These are phyloP conservation scores for Sugiyamaella boreocaroliniensis DNA, from an alignment of 805 yeast species.

Conservation along the genomic window DNA sequence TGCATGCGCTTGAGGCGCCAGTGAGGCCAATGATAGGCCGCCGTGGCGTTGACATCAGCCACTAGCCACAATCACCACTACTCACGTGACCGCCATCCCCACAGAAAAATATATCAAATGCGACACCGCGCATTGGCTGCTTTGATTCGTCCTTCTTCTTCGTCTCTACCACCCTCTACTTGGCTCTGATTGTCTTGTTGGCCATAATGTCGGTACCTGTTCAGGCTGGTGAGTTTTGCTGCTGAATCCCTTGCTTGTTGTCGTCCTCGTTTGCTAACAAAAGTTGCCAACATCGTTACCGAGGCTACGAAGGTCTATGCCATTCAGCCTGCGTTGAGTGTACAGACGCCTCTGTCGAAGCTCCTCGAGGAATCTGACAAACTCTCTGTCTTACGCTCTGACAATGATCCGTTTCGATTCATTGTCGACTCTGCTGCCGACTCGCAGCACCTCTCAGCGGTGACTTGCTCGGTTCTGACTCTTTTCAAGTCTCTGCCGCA, in stretches of 20 bases:
- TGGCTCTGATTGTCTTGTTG: not conserved
- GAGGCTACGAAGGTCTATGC: constrained; percentile 35
- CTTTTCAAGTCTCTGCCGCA: constrained; percentile 57
- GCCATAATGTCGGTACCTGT: not conserved
- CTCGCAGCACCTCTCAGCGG: constrained; percentile 29
- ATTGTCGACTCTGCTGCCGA: constrained; percentile 33
- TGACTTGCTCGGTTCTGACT: constrained; percentile 47
- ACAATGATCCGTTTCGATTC: constrained; percentile 49
- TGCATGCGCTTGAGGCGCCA: not conserved
- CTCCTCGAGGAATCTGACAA: constrained; percentile 21
- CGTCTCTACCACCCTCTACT: not conserved
- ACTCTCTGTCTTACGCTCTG: constrained; percentile 29
- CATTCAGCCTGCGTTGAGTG: constrained; percentile 44
- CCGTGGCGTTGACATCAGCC: not conserved
- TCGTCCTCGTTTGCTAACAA: not conserved
- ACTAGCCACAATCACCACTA: constrained; percentile 1
- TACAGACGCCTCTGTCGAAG: constrained; percentile 31
- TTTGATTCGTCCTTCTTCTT: not conserved
- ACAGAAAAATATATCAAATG: not conserved
- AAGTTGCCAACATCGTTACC: constrained; percentile 30
- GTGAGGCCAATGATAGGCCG: not conserved
- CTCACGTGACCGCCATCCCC: constrained; percentile 2
- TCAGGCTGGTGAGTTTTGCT: not conserved
- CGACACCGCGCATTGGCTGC: not conserved
- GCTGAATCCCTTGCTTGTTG: not conserved